Evolutionary conservation across 2,329 filamentous ascomycete genomes (phyloP), one percentile per base, ranked within the genome.

Genomic region (Orbilia javanica): DNA sequence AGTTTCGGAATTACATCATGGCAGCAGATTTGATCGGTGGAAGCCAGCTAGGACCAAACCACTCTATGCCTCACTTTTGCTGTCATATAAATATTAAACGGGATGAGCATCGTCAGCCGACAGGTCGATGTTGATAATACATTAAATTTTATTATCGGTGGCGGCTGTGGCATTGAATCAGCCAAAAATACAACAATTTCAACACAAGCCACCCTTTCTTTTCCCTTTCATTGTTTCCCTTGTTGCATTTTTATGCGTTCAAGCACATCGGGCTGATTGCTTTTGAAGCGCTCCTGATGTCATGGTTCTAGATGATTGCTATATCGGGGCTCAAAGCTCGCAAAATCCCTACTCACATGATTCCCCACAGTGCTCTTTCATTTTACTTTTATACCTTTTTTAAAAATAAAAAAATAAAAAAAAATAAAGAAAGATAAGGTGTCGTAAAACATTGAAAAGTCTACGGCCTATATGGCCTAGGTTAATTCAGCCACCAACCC

Each of bases 1-100:
- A 36, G 36, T 57, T 68, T 68, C 50, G 65, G 53, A 42, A 68
- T 68, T 68, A 46, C 50, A 68, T 57, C 65, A 68, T 20, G 55
- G 42, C 8, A 60, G 31, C 31, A 5, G 34, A 27, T 60, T 60
- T 57, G 22, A 31, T 25, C 15, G 42, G 55, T 34, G 18, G 55
- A 60, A 42, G 25, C 42, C 53, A 18, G 18, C 10, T 6, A 60
- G 55, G 34, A 27, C 18, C 13, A 18, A 7, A n/a, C 11, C 8
- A 25, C 34, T 60, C n/a, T 60, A 60, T 13, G n/a, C 34, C 34
- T 60, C 55, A 60, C 55, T 42, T 60, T 60, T 20, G 20, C 20
- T 27, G 55, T 60, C 55, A 20, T 60, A 60, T 60, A 39, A 39
- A 60, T 60, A 60, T 60, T 60, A 60, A 60, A 60, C 27, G 3